Percentiles rank a stretch among this genome's conserved stretches.
phyloP scores from a whole-genome alignment of 768 basidiomycete species.

The Ephemerocybe angulata region DNA sequence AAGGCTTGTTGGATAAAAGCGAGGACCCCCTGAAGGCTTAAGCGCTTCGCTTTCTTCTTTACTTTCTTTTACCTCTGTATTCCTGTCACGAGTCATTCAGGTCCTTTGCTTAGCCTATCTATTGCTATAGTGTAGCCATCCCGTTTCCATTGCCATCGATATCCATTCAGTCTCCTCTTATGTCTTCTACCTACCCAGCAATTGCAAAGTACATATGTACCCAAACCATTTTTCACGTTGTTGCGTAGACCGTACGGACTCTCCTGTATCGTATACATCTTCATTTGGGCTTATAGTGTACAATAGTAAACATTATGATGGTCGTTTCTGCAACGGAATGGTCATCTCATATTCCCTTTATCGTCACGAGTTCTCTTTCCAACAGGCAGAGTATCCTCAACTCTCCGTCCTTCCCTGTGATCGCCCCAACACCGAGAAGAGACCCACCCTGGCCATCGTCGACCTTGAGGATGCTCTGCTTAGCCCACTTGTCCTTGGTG shows the following conservation, averaged over 20 bases:
- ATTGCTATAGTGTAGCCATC: conserved; percentile 18
- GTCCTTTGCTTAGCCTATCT: conserved; percentile 20
- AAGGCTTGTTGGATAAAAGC: conserved; percentile 63
- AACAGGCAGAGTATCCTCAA: conserved; percentile 65
- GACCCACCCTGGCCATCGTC: conserved; percentile 69
- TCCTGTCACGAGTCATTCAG: conserved; percentile 16
- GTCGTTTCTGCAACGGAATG: not conserved
- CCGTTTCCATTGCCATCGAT: conserved; percentile 5
- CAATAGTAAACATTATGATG: conserved; percentile 10
- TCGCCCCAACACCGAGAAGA: conserved; percentile 68
- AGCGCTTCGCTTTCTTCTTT: conserved; percentile 11
- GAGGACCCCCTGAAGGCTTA: conserved; percentile 50
- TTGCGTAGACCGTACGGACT: conserved; percentile 8
- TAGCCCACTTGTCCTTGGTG: conserved; percentile 56
- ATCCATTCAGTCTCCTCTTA: conserved; percentile 6
- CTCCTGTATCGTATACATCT: conserved; percentile 5
- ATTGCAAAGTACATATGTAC: conserved; percentile 6
- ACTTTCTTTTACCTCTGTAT: conserved; percentile 12
- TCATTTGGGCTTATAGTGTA: conserved; percentile 12
- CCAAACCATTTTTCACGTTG: conserved; percentile 3
- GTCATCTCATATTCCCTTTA: conserved; percentile 29
- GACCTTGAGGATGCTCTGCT: conserved; percentile 78
- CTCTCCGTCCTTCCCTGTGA: conserved; percentile 31
- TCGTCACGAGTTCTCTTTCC: conserved; percentile 69
- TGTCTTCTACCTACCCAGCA: conserved; percentile 1